These are phyloP conservation scores for Wickerhamomyces silvicola DNA, from an alignment of 805 yeast genomes.

Conservation along the genomic window DNA sequence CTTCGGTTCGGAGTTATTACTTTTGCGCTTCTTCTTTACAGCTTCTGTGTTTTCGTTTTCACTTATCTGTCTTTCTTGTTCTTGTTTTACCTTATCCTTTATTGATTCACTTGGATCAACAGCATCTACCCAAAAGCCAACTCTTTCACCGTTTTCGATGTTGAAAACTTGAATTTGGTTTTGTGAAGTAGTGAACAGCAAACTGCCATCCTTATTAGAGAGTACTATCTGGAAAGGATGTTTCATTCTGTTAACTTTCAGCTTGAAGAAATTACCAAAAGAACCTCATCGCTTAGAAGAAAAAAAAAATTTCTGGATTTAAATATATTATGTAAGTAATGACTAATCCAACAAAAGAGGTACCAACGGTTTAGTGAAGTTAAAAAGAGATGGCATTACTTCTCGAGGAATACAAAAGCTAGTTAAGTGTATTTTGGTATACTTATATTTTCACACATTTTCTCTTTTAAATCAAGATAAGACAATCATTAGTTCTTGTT, in stretches of 20 bases:
- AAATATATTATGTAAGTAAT: neutral
- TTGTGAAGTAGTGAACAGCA: slow-evolving; percentile 51
- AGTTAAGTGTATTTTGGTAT: no score
- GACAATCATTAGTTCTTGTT: no score
- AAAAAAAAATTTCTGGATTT: neutral
- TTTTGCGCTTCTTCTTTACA: slow-evolving; percentile 27
- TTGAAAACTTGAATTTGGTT: slow-evolving; percentile 52
- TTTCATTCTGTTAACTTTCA: slow-evolving; percentile 33
- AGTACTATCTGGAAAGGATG: slow-evolving; percentile 65
- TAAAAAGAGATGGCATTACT: no score
- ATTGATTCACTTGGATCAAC: slow-evolving; percentile 40
- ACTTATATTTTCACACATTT: no score
- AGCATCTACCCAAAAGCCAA: slow-evolving; percentile 63
- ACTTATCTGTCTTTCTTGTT: slow-evolving; percentile 25
- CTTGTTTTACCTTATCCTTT: slow-evolving; percentile 41
- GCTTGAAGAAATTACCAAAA: neutral
- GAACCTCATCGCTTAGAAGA: slow-evolving; percentile 4
- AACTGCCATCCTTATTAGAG: slow-evolving; percentile 36
- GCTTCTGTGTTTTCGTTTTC: no score
- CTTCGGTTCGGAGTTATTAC: slow-evolving; percentile 37
- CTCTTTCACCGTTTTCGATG: slow-evolving; percentile 28
- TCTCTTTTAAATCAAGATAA: no score
- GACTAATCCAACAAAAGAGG: no score
- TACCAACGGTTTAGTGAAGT: no score
- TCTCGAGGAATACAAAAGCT: no score